These are phyloP conservation scores for Nitzschia inconspicua DNA, from an alignment of 108 stramenopile species.

Conservation along the genomic window DNA sequence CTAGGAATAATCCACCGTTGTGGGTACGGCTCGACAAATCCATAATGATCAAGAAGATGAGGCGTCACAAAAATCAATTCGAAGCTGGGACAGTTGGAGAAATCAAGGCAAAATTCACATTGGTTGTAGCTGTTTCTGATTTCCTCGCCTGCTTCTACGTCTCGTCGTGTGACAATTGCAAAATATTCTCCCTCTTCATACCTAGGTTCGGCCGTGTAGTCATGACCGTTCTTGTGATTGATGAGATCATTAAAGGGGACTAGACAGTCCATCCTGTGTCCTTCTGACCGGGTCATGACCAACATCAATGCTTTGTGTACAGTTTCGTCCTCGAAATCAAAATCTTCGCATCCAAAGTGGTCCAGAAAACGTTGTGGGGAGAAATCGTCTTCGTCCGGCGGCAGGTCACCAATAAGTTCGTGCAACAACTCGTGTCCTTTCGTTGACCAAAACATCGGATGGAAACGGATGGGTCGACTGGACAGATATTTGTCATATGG, in stretches of 20 bases:
- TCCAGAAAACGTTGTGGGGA: not conserved
- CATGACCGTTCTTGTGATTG: conserved; percentile 6
- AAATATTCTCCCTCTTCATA: not conserved
- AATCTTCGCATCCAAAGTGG: not conserved
- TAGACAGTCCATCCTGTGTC: not conserved
- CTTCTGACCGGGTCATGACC: conserved; percentile 2
- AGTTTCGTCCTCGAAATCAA: not conserved
- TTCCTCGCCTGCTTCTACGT: not conserved
- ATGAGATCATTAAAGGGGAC: conserved; percentile 4
- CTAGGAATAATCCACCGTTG: conserved; percentile 10
- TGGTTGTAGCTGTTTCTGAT: not conserved
- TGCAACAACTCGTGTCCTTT: not conserved
- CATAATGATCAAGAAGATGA: conserved; percentile 7
- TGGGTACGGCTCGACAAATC: conserved; percentile 5
- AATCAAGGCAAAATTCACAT: not conserved
- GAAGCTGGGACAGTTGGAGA: not conserved
- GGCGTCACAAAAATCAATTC: not conserved
- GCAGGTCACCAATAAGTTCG: not conserved
- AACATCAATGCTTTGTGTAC: not conserved
- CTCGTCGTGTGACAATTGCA: not conserved
- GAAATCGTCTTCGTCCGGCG: no score
- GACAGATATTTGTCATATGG: conserved; percentile 9
- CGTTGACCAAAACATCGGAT: not conserved
- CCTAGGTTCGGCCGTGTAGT: not conserved
- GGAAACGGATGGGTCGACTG: not conserved